Evolutionary conservation across 192 early-diverging fungal genomes (phyloP).

Genomic region (Coemansia sp.): DNA sequence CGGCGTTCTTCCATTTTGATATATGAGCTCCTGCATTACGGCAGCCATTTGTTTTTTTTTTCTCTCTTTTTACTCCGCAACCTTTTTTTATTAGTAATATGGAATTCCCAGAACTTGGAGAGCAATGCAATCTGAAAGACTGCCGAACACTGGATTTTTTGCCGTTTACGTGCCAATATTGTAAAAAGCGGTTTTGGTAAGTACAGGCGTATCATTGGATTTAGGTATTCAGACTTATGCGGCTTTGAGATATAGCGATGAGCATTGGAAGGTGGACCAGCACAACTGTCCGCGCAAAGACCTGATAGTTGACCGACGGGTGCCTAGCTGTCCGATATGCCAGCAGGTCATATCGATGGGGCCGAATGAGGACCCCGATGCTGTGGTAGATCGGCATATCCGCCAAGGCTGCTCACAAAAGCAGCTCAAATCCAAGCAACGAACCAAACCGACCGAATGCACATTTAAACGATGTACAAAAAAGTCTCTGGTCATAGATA

Average conservation of each 20-base stretch:
- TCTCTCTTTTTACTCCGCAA: background rate
- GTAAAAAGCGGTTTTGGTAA: slow-evolving; percentile 54
- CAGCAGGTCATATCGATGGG: slow-evolving; percentile 66
- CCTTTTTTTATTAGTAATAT: slow-evolving; percentile 28
- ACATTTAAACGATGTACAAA: slow-evolving; percentile 61
- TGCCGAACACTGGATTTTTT: slow-evolving; percentile 64
- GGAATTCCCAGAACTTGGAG: slow-evolving; percentile 71
- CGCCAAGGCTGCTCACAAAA: slow-evolving; percentile 11
- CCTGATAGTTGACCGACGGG: slow-evolving; percentile 59
- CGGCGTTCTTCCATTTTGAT: background rate
- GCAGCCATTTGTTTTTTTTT: slow-evolving; percentile 7
- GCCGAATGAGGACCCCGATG: slow-evolving; percentile 73
- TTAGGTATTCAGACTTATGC: background rate
- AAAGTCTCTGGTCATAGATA: slow-evolving; percentile 63
- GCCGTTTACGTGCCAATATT: slow-evolving; percentile 53
- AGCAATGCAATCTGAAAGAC: slow-evolving; percentile 59
- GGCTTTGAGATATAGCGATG: slow-evolving; percentile 49
- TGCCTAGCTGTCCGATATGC: slow-evolving; percentile 77
- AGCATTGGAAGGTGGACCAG: slow-evolving; percentile 66
- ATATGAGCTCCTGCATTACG: background rate
- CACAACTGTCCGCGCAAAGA: slow-evolving; percentile 63
- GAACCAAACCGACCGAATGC: slow-evolving; percentile 55
- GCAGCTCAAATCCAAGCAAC: slow-evolving; percentile 46
- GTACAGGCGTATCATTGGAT: background rate
- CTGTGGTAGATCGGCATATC: slow-evolving; percentile 33